Evolutionary conservation across 495 filamentous ascomycete genomes (phyloP), one percentile per base, ranked within the genome.

Genomic region (Penicillium paradoxum): DNA sequence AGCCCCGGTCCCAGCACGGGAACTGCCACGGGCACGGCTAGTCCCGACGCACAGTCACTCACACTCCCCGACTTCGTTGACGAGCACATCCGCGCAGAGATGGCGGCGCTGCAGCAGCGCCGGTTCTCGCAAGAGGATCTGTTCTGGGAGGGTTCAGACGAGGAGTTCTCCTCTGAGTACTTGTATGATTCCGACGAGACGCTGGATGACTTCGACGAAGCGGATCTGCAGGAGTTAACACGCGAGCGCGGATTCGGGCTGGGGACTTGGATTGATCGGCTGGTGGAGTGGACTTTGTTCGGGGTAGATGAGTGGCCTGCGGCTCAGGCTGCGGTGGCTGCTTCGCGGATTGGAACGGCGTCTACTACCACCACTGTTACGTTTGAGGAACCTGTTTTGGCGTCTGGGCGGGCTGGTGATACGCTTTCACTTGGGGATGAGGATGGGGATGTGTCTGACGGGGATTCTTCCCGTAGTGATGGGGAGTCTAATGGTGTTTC

Each of bases 211-310:
- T 68, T 75, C 18, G 73, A 75, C 44, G 74, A 78, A 39, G 64
- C 61, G 13, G 73, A 77, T 58, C 32, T 77, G 30, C 72, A 72
- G 54, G 67, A 59, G n/a, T 53, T 77, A 1, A 75, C 72, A 6
- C 70, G 77, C 47, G 75, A 82, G 52, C 78, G 77, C n/a, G 81
- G 79, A 38, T 83, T 83, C 47, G 84, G 86, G 4, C 68, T 91
- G n/a, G 86, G 86, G 0, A 78, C 80, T 9, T 90, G 86, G 83
- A 77, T 96, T 56, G 88, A 88, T 57, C 76, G 79, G 41, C 59
- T 91, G 51, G 79, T 91, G 33, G 85, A 84, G 6, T 90, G 89
- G 79, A 86, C 83, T 14, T 67, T 93, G 15, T 92, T 93, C 66
- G 81, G 84, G 7, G 84, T 90, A 9, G 80, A 87, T 33, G 85